phyloP scores from a whole-genome alignment of 768 basidiomycete species.

The Boletus vermiculosoides region DNA sequence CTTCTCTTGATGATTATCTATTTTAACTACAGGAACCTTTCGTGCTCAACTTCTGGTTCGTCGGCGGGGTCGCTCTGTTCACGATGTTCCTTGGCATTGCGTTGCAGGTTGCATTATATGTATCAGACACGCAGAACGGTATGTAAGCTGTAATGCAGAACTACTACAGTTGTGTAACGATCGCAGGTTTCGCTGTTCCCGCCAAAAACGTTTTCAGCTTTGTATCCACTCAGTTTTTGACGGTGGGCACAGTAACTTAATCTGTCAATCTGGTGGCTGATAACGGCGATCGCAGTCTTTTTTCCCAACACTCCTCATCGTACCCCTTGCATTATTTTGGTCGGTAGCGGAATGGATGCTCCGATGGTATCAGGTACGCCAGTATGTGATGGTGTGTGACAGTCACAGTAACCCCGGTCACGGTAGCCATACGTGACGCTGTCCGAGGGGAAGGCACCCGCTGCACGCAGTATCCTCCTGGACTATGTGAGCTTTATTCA shows the following conservation, averaged over 20 bases:
- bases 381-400: background rate
- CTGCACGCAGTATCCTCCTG: slow-evolving; percentile 59
- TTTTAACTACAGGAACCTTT: slow-evolving; percentile 27
- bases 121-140: slow-evolving; percentile 23
- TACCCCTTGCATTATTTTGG: slow-evolving; percentile 53
- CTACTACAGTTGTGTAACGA: background rate
- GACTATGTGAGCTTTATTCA: slow-evolving; percentile 52
- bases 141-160: background rate
- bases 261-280: background rate
- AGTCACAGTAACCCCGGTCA: slow-evolving; percentile 7
- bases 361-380: slow-evolving; percentile 55
- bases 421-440: slow-evolving; percentile 61
- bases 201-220: slow-evolving; percentile 47
- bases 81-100: slow-evolving; percentile 37
- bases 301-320: slow-evolving; percentile 51
- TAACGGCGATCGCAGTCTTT: slow-evolving; percentile 44
- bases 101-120: slow-evolving; percentile 10
- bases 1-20: background rate
- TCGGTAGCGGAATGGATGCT: slow-evolving; percentile 52
- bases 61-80: slow-evolving; percentile 38
- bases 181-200: slow-evolving; percentile 54
- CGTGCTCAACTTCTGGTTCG: slow-evolving; percentile 38
- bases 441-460: slow-evolving; percentile 49
- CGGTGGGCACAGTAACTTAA: slow-evolving; percentile 34
- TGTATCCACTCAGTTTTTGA: slow-evolving; percentile 45